Conservation (phyloP, 2,329 filamentous ascomycete genomes). For the Pseudogymnoascus sp. region DNA sequence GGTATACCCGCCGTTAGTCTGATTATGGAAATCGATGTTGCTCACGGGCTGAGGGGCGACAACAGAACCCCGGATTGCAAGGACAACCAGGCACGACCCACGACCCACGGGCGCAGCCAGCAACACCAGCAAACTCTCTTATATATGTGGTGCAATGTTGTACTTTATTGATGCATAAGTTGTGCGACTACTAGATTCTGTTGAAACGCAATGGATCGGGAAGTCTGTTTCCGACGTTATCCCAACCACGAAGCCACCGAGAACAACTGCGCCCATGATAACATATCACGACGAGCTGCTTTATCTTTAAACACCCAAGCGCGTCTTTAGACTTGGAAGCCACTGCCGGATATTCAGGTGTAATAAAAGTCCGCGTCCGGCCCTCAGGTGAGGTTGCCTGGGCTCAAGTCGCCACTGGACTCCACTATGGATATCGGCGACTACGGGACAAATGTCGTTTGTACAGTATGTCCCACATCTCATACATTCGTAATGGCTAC, state of each 20-base stretch:
- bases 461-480: conserved; percentile 23
- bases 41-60: neutral
- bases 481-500: neutral
- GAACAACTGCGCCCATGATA: conserved; percentile 2
- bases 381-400: neutral
- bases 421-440: conserved; percentile 30
- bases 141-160: neutral
- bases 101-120: neutral
- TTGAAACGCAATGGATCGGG: neutral
- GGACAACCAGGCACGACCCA: conserved; percentile 2
- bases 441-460: conserved; percentile 29
- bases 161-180: neutral
- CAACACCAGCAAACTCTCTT: neutral
- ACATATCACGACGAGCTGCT: neutral
- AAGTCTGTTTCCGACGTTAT: neutral
- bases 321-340: neutral
- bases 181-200: neutral
- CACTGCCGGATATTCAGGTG: neutral
- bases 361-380: neutral
- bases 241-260: neutral
- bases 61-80: conserved; percentile 8
- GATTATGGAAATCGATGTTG: neutral
- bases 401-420: neutral
- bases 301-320: neutral
- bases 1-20: neutral